These are phyloP conservation scores for Bullera alba DNA, from an alignment of 768 basidiomycete genomes.

Conservation along the genomic window DNA sequence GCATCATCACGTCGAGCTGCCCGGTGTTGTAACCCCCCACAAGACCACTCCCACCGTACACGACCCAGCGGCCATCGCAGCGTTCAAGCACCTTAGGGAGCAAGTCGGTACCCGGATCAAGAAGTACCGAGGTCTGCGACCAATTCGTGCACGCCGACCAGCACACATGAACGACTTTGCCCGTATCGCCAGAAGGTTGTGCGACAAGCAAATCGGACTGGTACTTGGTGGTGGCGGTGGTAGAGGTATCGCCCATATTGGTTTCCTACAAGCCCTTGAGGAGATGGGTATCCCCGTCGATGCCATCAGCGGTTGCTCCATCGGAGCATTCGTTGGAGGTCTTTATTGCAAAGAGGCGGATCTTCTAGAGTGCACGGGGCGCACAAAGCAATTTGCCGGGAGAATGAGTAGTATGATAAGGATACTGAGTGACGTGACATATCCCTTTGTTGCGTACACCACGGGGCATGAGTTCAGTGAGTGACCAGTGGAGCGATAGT, in stretches of 20 bases:
- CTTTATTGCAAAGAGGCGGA: slow-evolving; percentile 93
- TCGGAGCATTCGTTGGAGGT: slow-evolving; percentile 86
- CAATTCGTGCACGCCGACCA: slow-evolving; percentile 65
- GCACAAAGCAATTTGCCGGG: slow-evolving; percentile 80
- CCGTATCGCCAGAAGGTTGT: slow-evolving; percentile 78
- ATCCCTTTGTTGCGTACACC: slow-evolving; percentile 85
- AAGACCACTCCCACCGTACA: slow-evolving; percentile 54
- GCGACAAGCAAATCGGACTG: slow-evolving; percentile 85
- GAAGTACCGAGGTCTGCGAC: slow-evolving; percentile 67
- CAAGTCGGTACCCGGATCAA: slow-evolving; percentile 82
- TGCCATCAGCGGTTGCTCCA: slow-evolving; percentile 71
- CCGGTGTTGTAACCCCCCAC: slow-evolving; percentile 48
- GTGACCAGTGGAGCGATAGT: too few species aligned
- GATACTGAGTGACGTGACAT: slow-evolving; percentile 86
- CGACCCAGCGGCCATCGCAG: slow-evolving; percentile 80
- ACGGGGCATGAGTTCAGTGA: slow-evolving; percentile 54
- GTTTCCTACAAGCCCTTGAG: slow-evolving; percentile 83
- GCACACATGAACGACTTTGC: slow-evolving; percentile 86
- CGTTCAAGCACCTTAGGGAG: slow-evolving; percentile 85
- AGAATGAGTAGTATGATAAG: slow-evolving; percentile 93
- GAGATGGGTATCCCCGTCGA: slow-evolving; percentile 91
- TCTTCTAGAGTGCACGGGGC: slow-evolving; percentile 70
- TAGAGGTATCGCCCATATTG: slow-evolving; percentile 73
- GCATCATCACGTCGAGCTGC: slow-evolving; percentile 81
- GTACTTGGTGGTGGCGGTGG: slow-evolving; percentile 98